Conservation (phyloP, 2,329 filamentous ascomycete genomes). For the Amphichorda felina region DNA sequence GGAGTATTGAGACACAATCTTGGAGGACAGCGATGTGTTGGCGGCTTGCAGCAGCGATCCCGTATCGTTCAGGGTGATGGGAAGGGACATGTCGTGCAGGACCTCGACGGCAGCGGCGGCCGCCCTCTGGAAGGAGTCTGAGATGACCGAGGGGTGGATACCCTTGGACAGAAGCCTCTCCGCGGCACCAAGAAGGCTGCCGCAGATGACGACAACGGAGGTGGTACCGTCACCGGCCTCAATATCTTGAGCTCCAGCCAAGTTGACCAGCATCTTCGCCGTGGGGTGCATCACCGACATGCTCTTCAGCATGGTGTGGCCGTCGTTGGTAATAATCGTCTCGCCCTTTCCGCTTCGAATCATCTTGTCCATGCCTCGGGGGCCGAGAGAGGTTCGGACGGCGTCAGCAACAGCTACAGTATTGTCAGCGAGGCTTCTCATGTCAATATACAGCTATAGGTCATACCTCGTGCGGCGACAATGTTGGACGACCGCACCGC, state of each 20-base stretch:
- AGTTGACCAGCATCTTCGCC: slow-evolving; percentile 96
- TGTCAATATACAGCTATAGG: neutral
- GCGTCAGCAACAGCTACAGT: slow-evolving; percentile 82
- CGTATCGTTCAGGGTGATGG: slow-evolving; percentile 80
- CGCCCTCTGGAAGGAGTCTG: slow-evolving; percentile 92
- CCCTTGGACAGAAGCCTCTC: slow-evolving; percentile 85
- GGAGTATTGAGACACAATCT: slow-evolving; percentile 96
- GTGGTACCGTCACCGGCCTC: slow-evolving; percentile 98
- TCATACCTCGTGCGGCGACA: slow-evolving; percentile 81
- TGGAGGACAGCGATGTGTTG: slow-evolving; percentile 92
- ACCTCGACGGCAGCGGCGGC: slow-evolving; percentile 80
- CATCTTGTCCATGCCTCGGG: slow-evolving; percentile 99
- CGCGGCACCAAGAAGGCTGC: slow-evolving; percentile 85
- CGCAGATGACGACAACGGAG: slow-evolving; percentile 94
- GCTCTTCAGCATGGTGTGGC: slow-evolving; percentile 97
- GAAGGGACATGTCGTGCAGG: slow-evolving; percentile 90
- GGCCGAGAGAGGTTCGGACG: slow-evolving; percentile 90
- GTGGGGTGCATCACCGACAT: slow-evolving; percentile 99
- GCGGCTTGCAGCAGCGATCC: slow-evolving; percentile 88
- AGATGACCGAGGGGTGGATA: slow-evolving; percentile 96
- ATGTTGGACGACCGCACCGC: slow-evolving; percentile 95
- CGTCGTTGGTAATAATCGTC: slow-evolving; percentile 98
- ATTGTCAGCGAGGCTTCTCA: slow-evolving; percentile 6
- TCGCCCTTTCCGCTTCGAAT: slow-evolving; percentile 94
- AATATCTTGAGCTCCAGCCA: slow-evolving; percentile 94